Conservation (phyloP, 2,329 filamentous ascomycete species). For the Fusarium sulawesiense region DNA sequence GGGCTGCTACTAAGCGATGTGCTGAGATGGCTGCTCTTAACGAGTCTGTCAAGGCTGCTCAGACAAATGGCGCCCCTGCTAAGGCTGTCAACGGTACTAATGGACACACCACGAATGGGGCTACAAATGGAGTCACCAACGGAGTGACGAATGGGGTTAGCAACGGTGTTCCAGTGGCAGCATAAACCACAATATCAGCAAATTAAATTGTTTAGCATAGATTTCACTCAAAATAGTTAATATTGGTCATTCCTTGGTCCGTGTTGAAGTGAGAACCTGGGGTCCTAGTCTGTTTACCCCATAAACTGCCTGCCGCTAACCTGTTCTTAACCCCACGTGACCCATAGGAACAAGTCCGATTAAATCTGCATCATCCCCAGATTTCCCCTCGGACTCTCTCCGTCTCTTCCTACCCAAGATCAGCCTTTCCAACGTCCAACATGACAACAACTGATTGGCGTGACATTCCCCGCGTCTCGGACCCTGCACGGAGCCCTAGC, state of each 20-base stretch:
- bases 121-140: background rate
- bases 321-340: constrained; percentile 17
- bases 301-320: background rate
- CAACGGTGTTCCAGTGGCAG: background rate
- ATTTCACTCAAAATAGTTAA: background rate
- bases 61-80: background rate
- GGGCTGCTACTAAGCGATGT: constrained; percentile 43
- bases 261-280: background rate
- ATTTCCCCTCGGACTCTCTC: constrained; percentile 17
- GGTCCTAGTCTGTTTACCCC: background rate
- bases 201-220: background rate
- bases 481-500: constrained; percentile 12
- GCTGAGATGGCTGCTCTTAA: constrained; percentile 43
- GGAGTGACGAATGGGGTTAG: background rate
- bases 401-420: background rate
- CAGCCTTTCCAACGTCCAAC: background rate
- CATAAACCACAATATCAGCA: fast-evolving
- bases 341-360: constrained; percentile 6
- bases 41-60: constrained; percentile 8
- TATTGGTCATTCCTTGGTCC: background rate
- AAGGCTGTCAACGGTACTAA: background rate
- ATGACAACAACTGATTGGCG: constrained; percentile 23
- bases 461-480: background rate
- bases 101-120: background rate
- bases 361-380: constrained; percentile 1